Evolutionary conservation across 495 filamentous ascomycete genomes (phyloP).

Genomic region (Xylaria bambusicola): DNA sequence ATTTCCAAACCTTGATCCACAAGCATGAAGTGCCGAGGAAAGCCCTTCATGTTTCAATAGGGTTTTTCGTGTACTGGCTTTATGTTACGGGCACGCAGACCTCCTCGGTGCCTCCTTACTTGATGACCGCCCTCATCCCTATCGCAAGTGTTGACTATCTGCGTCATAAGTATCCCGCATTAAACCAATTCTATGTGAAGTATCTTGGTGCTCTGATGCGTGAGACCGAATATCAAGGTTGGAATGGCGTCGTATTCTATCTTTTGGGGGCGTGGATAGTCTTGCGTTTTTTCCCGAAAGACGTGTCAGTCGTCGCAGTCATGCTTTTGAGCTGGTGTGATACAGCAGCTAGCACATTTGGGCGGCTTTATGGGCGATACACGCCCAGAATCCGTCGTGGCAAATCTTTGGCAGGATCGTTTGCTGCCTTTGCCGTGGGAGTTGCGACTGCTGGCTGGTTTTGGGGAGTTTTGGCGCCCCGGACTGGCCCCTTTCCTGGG

Average conservation of each 20-base stretch:
- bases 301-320: constrained; percentile 86
- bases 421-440: constrained; percentile 81
- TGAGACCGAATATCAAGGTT: constrained; percentile 87
- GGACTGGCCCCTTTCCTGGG: constrained; percentile 63
- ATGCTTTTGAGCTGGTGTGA: constrained; percentile 96
- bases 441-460: constrained; percentile 78
- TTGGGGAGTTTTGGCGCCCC: constrained; percentile 83
- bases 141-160: constrained; percentile 80
- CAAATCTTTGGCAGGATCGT: constrained; percentile 87
- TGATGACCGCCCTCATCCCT: constrained; percentile 82
- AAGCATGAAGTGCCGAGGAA: constrained; percentile 78
- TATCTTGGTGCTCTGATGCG: constrained; percentile 90
- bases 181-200: constrained; percentile 87
- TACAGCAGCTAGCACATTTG: constrained; percentile 92
- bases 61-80: constrained; percentile 83
- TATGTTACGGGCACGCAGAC: constrained; percentile 78
- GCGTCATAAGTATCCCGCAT: constrained; percentile 73
- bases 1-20: constrained; percentile 72
- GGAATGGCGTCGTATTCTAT: constrained; percentile 97
- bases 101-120: constrained; percentile 72
- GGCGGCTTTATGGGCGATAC: constrained; percentile 81
- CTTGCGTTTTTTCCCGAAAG: constrained; percentile 86
- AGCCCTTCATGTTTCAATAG: constrained; percentile 86
- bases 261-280: constrained; percentile 86
- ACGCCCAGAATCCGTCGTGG: constrained; percentile 81